Conservation (phyloP, 2,329 filamentous ascomycete genomes). For the Fusarium hostae region DNA sequence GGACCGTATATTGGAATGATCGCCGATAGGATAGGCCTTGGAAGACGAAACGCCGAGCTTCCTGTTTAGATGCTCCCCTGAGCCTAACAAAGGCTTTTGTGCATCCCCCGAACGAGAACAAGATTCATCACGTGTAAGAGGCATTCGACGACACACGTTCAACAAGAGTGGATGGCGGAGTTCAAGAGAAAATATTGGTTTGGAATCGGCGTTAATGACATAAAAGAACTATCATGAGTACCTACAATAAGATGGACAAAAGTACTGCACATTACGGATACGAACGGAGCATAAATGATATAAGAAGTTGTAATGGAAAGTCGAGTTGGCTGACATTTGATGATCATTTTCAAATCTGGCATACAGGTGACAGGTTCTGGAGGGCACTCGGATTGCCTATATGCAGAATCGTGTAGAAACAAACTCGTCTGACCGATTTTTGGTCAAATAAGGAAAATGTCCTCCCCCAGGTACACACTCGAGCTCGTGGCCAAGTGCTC, state of each 20-base stretch:
- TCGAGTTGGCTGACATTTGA: background rate
- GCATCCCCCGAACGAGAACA: background rate
- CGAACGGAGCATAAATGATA: constrained; percentile 19
- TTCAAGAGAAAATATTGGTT: constrained; percentile 35
- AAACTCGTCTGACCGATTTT: constrained; percentile 38
- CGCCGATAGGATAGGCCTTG: constrained; percentile 76
- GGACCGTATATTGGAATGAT: constrained; percentile 84
- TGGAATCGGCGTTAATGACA: constrained; percentile 42
- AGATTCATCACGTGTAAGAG: constrained; percentile 6
- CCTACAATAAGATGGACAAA: constrained; percentile 14
- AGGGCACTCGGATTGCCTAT: constrained; percentile 43
- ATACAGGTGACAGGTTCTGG: constrained; percentile 17
- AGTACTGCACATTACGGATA: constrained; percentile 18
- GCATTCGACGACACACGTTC: constrained; percentile 16
- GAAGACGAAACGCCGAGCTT: constrained; percentile 78
- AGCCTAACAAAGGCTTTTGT: background rate
- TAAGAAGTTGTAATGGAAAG: constrained; percentile 13
- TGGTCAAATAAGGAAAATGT: constrained; percentile 40
- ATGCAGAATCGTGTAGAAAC: constrained; percentile 46
- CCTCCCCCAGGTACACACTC: constrained; percentile 34
- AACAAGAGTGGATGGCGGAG: constrained; percentile 27
- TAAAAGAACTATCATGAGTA: constrained; percentile 19
- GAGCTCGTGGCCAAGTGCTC: constrained; percentile 36
- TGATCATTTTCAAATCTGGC: background rate
- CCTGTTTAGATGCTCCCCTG: constrained; percentile 67